phyloP scores from a whole-genome alignment of 768 basidiomycete genomes.

The Pulveroboletus sp. region DNA sequence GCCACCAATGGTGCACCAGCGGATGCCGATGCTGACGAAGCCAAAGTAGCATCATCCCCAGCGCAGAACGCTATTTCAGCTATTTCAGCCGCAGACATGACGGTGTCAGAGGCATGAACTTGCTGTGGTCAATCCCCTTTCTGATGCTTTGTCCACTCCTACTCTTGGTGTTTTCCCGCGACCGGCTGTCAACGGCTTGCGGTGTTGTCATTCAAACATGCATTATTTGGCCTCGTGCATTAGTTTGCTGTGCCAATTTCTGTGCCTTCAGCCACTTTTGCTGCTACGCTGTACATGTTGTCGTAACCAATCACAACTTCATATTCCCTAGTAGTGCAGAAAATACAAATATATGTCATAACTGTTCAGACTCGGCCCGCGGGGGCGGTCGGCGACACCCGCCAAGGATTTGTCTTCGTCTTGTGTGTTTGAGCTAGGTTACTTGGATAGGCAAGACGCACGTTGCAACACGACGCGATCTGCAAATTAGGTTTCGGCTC shows the following conservation, averaged over 20 bases:
- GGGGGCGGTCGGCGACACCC: constrained; percentile 2
- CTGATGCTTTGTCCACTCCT: constrained; percentile 7
- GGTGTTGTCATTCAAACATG: constrained; percentile 17
- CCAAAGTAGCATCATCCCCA: constrained; percentile 21
- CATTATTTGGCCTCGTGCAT: constrained; percentile 20
- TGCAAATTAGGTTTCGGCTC: not conserved
- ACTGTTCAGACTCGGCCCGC: too few species aligned
- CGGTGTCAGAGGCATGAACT: constrained; percentile 39
- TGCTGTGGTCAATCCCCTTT: constrained; percentile 8
- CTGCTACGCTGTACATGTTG: constrained; percentile 29
- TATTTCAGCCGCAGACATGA: constrained; percentile 34
- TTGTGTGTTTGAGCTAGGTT: not conserved
- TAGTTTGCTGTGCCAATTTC: constrained; percentile 22
- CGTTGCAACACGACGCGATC: not conserved
- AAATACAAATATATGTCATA: constrained; percentile 18
- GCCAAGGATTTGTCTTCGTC: too few species aligned
- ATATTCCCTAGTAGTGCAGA: constrained; percentile 23
- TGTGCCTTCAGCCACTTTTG: constrained; percentile 20
- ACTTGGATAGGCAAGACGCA: not conserved
- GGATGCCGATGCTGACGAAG: constrained; percentile 21
- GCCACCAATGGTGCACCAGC: constrained; percentile 24
- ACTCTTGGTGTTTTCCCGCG: constrained; percentile 15
- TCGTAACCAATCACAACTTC: constrained; percentile 23
- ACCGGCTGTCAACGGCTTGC: constrained; percentile 4
- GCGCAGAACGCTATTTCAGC: constrained; percentile 30